Evolutionary conservation across 2,329 filamentous ascomycete genomes (phyloP).

Genomic region (Alternaria triticimaculans): DNA sequence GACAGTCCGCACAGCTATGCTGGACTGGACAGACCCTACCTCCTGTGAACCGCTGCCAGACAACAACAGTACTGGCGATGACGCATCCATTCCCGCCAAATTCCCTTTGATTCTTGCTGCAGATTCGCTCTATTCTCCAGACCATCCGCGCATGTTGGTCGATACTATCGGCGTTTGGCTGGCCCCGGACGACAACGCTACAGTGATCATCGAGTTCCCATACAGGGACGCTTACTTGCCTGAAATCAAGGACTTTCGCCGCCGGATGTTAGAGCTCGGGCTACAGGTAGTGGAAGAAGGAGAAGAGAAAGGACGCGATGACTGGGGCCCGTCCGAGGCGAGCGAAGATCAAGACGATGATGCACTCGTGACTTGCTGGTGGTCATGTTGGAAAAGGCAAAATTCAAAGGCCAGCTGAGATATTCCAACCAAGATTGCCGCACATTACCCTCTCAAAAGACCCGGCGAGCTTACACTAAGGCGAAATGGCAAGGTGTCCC

Average conservation of each 20-base stretch:
- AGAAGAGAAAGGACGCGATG: conserved; percentile 71
- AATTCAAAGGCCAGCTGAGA: conserved; percentile 16
- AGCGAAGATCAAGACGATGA: conserved; percentile 57
- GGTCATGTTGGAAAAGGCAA: conserved; percentile 64
- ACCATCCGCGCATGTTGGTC: conserved; percentile 78
- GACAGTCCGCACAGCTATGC: conserved; percentile 65
- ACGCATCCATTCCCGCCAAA: conserved; percentile 21
- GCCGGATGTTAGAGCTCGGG: conserved; percentile 64
- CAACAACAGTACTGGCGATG: conserved; percentile 3
- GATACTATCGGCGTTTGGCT: conserved; percentile 74
- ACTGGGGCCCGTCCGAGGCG: conserved; percentile 64
- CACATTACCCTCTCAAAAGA: conserved; percentile 8
- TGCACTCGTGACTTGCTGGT: conserved; percentile 69
- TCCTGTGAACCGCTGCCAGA: conserved; percentile 43
- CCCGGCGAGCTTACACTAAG: neutral
- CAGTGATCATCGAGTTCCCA: conserved; percentile 81
- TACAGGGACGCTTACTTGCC: conserved; percentile 72
- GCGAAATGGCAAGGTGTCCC: conserved; percentile 1
- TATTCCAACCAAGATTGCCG: conserved; percentile 16
- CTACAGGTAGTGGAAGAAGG: conserved; percentile 65
- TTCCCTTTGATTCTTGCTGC: conserved; percentile 76
- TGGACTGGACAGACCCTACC: conserved; percentile 76
- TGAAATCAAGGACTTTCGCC: conserved; percentile 69
- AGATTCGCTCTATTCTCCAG: conserved; percentile 85
- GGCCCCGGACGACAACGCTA: conserved; percentile 60